Conservation (phyloP, 2,329 filamentous ascomycete species). For the Ceratocystis cubensis region DNA sequence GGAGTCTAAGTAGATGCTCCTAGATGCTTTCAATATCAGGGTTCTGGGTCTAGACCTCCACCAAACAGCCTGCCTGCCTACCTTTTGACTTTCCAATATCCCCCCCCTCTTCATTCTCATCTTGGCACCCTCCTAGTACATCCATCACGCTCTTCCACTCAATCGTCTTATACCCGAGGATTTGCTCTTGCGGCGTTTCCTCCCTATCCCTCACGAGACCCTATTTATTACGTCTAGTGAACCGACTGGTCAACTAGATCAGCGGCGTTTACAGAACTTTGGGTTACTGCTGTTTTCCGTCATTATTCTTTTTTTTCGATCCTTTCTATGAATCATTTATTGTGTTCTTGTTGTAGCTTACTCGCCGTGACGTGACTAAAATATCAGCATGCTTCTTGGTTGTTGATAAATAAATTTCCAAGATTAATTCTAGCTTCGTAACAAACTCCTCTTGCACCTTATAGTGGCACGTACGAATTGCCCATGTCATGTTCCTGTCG, state of each 20-base stretch:
- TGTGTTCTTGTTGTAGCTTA: not conserved
- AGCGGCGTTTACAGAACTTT: conserved; percentile 1
- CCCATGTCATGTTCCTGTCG: conserved; percentile 53
- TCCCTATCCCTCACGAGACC: not conserved
- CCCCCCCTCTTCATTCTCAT: too few relatives aligned
- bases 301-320: conserved; percentile 17
- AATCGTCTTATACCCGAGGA: conserved; percentile 3
- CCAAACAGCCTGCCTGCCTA: not conserved
- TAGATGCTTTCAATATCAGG: not conserved
- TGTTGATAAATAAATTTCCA: not conserved
- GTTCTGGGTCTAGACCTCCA: not conserved
- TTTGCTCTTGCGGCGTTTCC: not conserved
- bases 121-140: not conserved
- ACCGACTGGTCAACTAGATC: conserved; percentile 8
- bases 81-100: not conserved
- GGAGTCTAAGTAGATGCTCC: not conserved
- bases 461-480: conserved; percentile 39
- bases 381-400: not conserved
- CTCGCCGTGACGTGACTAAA: not conserved
- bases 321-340: conserved; percentile 15
- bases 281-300: conserved; percentile 12
- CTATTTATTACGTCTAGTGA: not conserved
- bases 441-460: not conserved
- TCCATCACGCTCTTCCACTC: not conserved
- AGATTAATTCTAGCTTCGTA: not conserved